Conservation (phyloP, 192 early-diverging fungal species). For the Radiomyces spectabilis region DNA sequence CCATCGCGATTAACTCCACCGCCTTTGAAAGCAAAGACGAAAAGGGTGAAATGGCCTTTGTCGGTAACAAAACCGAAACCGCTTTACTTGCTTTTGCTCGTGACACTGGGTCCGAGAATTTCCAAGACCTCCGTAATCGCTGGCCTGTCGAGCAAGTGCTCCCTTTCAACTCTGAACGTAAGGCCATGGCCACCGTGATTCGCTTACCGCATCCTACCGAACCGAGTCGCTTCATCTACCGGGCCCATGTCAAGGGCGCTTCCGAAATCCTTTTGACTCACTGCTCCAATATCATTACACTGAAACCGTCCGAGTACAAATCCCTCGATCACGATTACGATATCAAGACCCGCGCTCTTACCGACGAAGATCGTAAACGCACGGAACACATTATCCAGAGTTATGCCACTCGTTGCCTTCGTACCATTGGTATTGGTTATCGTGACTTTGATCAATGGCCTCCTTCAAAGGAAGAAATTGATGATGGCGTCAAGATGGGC, state of each 20-base stretch:
- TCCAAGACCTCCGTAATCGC: slow-evolving; percentile 54
- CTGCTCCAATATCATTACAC: slow-evolving; percentile 49
- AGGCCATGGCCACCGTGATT: slow-evolving; percentile 87
- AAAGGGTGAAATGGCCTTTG: slow-evolving; percentile 45
- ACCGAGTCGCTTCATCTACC: slow-evolving; percentile 33
- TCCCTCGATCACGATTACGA: slow-evolving; percentile 19
- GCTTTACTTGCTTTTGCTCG: slow-evolving; percentile 82
- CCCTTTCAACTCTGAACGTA: slow-evolving; percentile 90
- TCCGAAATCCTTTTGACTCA: slow-evolving; percentile 74
- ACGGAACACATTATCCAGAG: slow-evolving; percentile 48
- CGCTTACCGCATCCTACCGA: slow-evolving; percentile 43
- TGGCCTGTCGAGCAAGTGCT: slow-evolving; percentile 61
- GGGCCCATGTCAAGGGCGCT: slow-evolving; percentile 92
- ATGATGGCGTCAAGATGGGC: neutral
- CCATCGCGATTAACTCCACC: slow-evolving; percentile 77
- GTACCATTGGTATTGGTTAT: slow-evolving; percentile 87
- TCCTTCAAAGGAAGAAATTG: slow-evolving; percentile 20
- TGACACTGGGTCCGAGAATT: slow-evolving; percentile 51
- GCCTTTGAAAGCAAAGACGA: slow-evolving; percentile 57
- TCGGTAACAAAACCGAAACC: slow-evolving; percentile 94
- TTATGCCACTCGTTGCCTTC: slow-evolving; percentile 76
- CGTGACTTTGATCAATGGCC: slow-evolving; percentile 69
- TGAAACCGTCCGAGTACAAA: slow-evolving; percentile 11
- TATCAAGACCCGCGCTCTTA: slow-evolving; percentile 27
- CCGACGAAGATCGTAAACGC: slow-evolving; percentile 19